Percentiles rank a stretch among this genome's conserved stretches.
phyloP scores from a whole-genome alignment of 2,329 filamentous ascomycete species.

The Fusarium domesticum region DNA sequence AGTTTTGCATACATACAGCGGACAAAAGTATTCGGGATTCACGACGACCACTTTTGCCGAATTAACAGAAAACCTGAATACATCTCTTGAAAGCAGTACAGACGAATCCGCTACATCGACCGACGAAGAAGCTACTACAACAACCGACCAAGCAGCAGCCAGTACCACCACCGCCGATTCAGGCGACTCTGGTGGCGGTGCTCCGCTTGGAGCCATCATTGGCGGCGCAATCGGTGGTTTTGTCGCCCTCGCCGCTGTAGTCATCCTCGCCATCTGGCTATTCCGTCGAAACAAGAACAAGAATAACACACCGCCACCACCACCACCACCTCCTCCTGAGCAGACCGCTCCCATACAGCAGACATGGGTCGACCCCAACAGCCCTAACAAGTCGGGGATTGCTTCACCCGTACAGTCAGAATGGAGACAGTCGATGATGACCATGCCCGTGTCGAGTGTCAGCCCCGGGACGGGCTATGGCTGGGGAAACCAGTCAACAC shows the following conservation, averaged over 20 bases:
- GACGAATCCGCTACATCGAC: not conserved
- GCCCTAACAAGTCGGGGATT: conserved; percentile 4
- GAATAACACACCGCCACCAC: not conserved
- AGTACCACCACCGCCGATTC: not conserved
- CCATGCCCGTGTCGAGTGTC: not conserved
- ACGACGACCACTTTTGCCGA: conserved; percentile 1
- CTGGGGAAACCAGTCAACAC: conserved; percentile 7
- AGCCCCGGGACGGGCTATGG: conserved; percentile 9
- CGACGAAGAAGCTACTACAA: not conserved
- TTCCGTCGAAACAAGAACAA: conserved; percentile 8
- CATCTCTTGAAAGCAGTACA: not conserved
- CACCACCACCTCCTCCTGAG: not conserved
- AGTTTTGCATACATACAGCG: conserved; percentile 9
- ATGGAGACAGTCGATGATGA: conserved; percentile 9
- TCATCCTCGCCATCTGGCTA: conserved; percentile 9
- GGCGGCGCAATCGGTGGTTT: conserved; percentile 14
- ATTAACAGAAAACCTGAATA: not conserved
- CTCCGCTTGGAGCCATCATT: conserved; percentile 11
- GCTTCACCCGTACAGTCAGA: conserved; percentile 7
- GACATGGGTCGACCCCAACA: conserved; percentile 1
- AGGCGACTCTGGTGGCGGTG: not conserved
- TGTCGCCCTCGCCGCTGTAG: conserved; percentile 1
- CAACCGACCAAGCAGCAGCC: not conserved
- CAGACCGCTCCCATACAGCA: not conserved
- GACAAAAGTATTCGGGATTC: conserved; percentile 1